Evolutionary conservation across 2,329 filamentous ascomycete genomes (phyloP).

Genomic region (Waltergamsia citrina): DNA sequence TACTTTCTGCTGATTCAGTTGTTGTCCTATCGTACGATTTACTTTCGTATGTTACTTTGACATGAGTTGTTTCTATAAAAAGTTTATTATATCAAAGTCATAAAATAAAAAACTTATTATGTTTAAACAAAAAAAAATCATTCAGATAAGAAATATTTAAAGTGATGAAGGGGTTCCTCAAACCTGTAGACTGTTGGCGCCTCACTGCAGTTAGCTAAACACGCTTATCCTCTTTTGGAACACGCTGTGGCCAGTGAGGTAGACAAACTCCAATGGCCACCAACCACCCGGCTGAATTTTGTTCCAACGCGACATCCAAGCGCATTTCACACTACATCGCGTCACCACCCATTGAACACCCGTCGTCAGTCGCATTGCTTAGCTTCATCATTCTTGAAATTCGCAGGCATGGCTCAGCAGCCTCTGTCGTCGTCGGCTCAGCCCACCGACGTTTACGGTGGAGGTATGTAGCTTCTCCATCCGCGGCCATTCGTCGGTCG

Average conservation of each 20-base stretch:
- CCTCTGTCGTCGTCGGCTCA: slow-evolving; percentile 44
- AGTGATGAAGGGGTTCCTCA: too few species aligned
- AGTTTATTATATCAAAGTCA: too few species aligned
- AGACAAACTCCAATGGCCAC: slow-evolving; percentile 1
- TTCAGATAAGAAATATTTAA: too few species aligned
- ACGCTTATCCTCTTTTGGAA: too few species aligned
- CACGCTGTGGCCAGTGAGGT: neutral
- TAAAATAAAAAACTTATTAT: too few species aligned
- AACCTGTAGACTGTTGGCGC: too few species aligned
- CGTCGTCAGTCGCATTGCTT: slow-evolving; percentile 10
- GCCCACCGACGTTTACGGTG: slow-evolving; percentile 54
- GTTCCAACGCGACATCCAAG: slow-evolving; percentile 1
- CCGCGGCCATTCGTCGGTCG: slow-evolving; percentile 2
- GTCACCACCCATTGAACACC: neutral
- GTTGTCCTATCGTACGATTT: too few species aligned
- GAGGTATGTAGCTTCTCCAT: slow-evolving; percentile 36
- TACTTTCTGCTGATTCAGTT: too few species aligned
- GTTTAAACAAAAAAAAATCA: too few species aligned
- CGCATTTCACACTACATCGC: neutral
- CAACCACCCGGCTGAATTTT: slow-evolving; percentile 2
- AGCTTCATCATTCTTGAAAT: neutral
- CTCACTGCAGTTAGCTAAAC: too few species aligned
- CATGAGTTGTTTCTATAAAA: too few species aligned
- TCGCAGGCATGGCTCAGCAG: slow-evolving; percentile 41
- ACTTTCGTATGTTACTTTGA: too few species aligned